phyloP scores from a whole-genome alignment of 352 stramenopile species.

The Globisporangium emineosum region DNA sequence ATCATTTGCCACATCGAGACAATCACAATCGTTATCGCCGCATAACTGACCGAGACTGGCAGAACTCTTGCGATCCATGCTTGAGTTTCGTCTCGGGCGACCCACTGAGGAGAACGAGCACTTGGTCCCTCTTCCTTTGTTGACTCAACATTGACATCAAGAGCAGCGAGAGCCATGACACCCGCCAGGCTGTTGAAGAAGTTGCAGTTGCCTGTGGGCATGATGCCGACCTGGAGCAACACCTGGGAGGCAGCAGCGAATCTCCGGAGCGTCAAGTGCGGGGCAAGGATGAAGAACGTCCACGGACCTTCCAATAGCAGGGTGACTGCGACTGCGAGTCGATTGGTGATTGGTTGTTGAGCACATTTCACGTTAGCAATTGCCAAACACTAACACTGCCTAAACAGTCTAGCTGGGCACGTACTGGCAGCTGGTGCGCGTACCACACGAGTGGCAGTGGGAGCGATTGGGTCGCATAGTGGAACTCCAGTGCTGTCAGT shows the following conservation, averaged over 20 bases:
- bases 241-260: slow-evolving; percentile 66
- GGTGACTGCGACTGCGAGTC: slow-evolving; percentile 75
- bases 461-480: slow-evolving; percentile 88
- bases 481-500: slow-evolving; percentile 89
- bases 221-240: slow-evolving; percentile 80
- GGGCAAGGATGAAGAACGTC: slow-evolving; percentile 80
- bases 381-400: neutral
- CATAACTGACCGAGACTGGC: slow-evolving; percentile 21
- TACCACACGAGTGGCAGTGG: slow-evolving; percentile 85
- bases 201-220: slow-evolving; percentile 92
- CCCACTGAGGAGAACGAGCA: neutral
- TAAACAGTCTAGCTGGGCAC: slow-evolving; percentile 6
- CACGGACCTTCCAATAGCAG: slow-evolving; percentile 88
- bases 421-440: slow-evolving; percentile 72
- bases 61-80: slow-evolving; percentile 39
- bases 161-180: slow-evolving; percentile 27
- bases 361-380: neutral
- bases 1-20: slow-evolving; percentile 34
- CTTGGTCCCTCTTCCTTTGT: neutral
- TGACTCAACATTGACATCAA: slow-evolving; percentile 24
- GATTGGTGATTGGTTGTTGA: slow-evolving; percentile 61
- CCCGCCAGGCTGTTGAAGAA: slow-evolving; percentile 94
- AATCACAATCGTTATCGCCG: slow-evolving; percentile 12
- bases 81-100: slow-evolving; percentile 26
- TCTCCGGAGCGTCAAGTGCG: slow-evolving; percentile 45